phyloP scores from a whole-genome alignment of 495 filamentous ascomycete genomes.

The Usnea hakonensis region DNA sequence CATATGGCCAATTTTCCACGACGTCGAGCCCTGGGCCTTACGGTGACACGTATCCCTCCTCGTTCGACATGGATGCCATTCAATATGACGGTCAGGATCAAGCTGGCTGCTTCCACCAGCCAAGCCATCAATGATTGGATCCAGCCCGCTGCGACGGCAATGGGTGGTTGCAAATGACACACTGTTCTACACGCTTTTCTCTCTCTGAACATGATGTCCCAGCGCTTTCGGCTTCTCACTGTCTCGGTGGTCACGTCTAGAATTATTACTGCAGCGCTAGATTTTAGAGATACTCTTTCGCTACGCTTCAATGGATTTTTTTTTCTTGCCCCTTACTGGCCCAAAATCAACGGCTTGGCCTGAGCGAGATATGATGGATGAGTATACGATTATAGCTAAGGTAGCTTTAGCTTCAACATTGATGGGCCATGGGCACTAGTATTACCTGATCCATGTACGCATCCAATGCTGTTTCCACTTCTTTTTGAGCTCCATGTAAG shows the following conservation, averaged over 20 bases:
- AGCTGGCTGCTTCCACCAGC: background rate
- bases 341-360: too few species aligned
- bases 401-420: background rate
- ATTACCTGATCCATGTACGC: background rate
- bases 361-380: too few species aligned
- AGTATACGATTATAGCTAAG: too few species aligned
- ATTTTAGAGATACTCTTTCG: constrained; percentile 6
- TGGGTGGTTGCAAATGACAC: background rate
- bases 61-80: constrained; percentile 10
- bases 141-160: background rate
- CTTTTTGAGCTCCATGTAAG: background rate
- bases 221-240: background rate
- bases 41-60: constrained; percentile 5
- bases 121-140: constrained; percentile 2
- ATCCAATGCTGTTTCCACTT: background rate
- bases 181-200: background rate
- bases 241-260: background rate
- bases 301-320: background rate
- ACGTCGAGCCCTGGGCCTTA: background rate
- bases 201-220: background rate
- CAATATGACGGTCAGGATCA: constrained; percentile 1
- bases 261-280: background rate
- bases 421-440: background rate
- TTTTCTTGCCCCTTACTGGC: background rate
- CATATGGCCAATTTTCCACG: background rate